Evolutionary conservation across 2,329 filamentous ascomycete species (phyloP).

Genomic region (Pseudogymnoascus sp.): DNA sequence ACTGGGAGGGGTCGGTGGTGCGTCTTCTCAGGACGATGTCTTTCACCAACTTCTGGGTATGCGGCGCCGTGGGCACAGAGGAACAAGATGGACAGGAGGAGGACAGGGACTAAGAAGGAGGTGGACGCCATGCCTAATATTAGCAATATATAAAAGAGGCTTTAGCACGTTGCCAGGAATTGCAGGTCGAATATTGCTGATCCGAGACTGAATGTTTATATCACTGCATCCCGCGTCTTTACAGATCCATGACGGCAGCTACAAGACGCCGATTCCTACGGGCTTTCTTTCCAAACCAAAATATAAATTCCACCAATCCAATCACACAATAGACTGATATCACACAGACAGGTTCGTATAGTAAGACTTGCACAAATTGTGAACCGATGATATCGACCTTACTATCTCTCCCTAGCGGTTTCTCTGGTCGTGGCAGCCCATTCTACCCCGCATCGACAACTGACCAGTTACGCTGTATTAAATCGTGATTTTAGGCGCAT

Average conservation of each 20-base stretch:
- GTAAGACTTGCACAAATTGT: neutral
- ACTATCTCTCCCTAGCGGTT: neutral
- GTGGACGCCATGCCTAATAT: neutral
- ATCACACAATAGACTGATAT: neutral
- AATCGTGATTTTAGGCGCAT: neutral
- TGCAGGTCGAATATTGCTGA: neutral
- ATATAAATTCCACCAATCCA: slow-evolving; percentile 8
- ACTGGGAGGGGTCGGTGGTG: neutral
- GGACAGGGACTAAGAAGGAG: neutral
- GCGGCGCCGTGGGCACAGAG: neutral
- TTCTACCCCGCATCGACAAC: neutral
- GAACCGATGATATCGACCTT: neutral
- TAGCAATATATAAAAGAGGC: neutral
- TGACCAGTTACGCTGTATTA: neutral
- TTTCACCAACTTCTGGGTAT: neutral
- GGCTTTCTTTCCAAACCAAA: neutral
- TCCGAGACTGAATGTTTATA: neutral
- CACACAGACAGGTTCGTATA: neutral
- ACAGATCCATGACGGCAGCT: neutral
- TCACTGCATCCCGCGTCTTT: neutral
- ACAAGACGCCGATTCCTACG: neutral
- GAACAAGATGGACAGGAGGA: neutral
- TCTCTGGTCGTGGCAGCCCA: neutral
- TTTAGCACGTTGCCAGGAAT: neutral
- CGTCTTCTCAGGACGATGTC: neutral